Evolutionary conservation across 129 eudicot species (phyloP).

Genomic region (Gnaphalium uliginosum): DNA sequence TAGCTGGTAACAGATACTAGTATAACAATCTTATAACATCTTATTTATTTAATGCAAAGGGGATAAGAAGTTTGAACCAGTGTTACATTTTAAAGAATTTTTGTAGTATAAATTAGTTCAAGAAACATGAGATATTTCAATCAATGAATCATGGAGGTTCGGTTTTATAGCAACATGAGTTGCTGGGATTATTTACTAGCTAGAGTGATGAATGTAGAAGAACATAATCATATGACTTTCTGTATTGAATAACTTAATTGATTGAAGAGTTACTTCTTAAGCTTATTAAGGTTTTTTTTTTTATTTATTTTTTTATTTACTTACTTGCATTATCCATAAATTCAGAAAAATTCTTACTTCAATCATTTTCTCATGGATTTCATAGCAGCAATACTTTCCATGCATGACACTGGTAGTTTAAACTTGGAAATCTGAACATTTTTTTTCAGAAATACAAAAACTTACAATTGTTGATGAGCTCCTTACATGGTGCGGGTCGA

Average conservation of each 20-base stretch:
- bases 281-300: background rate
- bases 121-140: background rate
- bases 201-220: background rate
- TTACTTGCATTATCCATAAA: background rate
- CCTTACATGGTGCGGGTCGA: background rate
- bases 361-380: background rate
- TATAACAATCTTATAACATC: background rate
- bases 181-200: background rate
- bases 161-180: background rate
- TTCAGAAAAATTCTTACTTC: background rate
- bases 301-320: background rate
- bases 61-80: background rate
- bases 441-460: too few species aligned
- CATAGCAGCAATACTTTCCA: too few species aligned
- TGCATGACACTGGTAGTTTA: too few species aligned
- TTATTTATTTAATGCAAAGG: background rate
- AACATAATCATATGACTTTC: background rate
- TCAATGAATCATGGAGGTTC: background rate
- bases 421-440: too few species aligned
- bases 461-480: background rate
- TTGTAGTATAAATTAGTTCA: conserved; percentile 30
- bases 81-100: conserved; percentile 37
- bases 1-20: conserved; percentile 45
- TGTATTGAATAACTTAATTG: background rate
- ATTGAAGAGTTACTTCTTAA: background rate